Percentiles rank a stretch among this genome's conserved stretches.
These are phyloP conservation scores for Leccinellum rugosiceps DNA, from an alignment of 768 basidiomycete species.

Conservation along the genomic window DNA sequence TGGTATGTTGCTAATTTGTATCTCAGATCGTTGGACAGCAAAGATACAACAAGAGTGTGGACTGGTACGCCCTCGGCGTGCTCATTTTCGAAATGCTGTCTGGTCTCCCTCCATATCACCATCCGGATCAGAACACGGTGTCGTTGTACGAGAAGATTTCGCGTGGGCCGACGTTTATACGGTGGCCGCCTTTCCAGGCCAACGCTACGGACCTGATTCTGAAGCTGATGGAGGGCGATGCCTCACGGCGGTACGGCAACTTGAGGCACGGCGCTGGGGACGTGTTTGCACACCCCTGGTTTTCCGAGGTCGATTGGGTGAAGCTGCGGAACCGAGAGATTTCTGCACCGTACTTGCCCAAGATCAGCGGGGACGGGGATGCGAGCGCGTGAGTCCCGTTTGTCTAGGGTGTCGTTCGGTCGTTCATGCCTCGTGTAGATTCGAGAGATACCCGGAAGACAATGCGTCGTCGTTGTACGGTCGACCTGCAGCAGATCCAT, in stretches of 20 bases:
- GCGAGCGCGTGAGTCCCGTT: conserved; percentile 75
- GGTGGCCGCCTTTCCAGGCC: conserved; percentile 74
- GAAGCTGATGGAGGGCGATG: conserved; percentile 86
- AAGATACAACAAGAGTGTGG: conserved; percentile 93
- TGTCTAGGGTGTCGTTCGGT: background rate
- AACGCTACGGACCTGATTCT: conserved; percentile 86
- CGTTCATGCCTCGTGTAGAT: conserved; percentile 39
- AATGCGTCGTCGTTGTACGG: conserved; percentile 63
- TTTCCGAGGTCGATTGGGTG: conserved; percentile 90
- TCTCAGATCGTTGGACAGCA: conserved; percentile 70
- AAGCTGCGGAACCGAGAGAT: conserved; percentile 81
- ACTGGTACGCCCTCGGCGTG: conserved; percentile 98
- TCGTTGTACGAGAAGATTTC: conserved; percentile 91
- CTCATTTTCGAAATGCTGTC: conserved; percentile 98
- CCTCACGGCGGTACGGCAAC: conserved; percentile 88
- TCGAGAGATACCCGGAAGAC: conserved; percentile 78
- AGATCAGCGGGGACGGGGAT: conserved; percentile 90
- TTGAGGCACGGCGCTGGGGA: conserved; percentile 84
- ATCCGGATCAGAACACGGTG: conserved; percentile 79
- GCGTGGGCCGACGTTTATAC: conserved; percentile 66
- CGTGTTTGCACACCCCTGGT: conserved; percentile 93
- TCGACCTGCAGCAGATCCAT: conserved; percentile 49
- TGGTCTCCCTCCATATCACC: conserved; percentile 93
- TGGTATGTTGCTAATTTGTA: conserved; percentile 5
- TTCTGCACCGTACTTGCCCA: conserved; percentile 91